These are phyloP conservation scores for Abeoforma whisleri DNA, from an alignment of 78 protist species.

Conservation along the genomic window DNA sequence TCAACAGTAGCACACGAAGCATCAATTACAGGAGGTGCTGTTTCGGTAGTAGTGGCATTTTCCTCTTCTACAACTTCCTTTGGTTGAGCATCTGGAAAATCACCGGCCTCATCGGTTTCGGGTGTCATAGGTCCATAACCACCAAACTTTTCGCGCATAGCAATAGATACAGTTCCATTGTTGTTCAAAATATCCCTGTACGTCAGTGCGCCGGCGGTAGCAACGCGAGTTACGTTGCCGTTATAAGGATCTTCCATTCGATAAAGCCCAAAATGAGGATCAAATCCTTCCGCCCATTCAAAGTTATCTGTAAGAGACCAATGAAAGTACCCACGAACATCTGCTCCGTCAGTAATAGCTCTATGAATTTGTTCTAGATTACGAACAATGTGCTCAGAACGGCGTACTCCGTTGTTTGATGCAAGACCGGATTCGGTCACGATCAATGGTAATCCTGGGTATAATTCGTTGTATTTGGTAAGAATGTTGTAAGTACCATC, in stretches of 20 bases:
- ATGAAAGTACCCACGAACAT: constrained; percentile 13
- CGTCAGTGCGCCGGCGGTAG: constrained; percentile 22
- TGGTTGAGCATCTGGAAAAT: neutral
- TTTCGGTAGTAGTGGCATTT: too few relatives aligned
- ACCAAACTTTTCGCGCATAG: constrained; percentile 2
- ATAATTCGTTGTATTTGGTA: neutral
- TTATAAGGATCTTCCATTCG: constrained; percentile 15
- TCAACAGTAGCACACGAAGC: too few relatives aligned
- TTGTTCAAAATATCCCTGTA: neutral
- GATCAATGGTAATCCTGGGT: neutral
- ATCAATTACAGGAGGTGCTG: too few relatives aligned
- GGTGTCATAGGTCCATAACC: constrained; percentile 18
- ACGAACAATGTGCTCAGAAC: constrained; percentile 16
- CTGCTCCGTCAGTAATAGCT: constrained; percentile 1
- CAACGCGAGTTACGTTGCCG: neutral
- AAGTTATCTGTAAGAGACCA: constrained; percentile 12
- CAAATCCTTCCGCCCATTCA: constrained; percentile 26
- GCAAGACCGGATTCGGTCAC: constrained; percentile 19
- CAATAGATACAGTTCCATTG: neutral
- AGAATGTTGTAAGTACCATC: constrained; percentile 6
- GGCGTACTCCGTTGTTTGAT: neutral
- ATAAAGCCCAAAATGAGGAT: constrained; percentile 5
- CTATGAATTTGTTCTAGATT: constrained; percentile 21
- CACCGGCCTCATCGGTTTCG: constrained; percentile 4
- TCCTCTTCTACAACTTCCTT: too few relatives aligned